Evolutionary conservation across 148 eudicot species (phyloP), one percentile per base, ranked within the genome.

Genomic region (Mesembryanthemum crystallinum): DNA sequence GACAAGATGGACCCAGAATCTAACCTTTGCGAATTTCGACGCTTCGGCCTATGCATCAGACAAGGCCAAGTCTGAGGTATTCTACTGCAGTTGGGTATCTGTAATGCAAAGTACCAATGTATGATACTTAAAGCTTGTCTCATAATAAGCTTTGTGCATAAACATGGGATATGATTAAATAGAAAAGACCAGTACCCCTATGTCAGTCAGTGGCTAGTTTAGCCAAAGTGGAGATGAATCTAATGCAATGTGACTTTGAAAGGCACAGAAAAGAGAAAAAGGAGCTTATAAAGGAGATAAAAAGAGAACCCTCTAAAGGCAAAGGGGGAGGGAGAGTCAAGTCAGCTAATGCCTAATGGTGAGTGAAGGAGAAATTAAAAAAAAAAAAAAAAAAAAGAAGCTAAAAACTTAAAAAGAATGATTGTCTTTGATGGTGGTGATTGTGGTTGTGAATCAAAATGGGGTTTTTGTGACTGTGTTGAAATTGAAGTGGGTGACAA

Each of bases 401-500:
- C 45, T 42, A 47, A 47, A 28, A 63, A 18, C 39, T 35, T 35
- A 49, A 43, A 61, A 20, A 67, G 47, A 29, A 73, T 29, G 25
- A 23, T 69, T 45, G 67, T 54, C 32, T 52, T 73, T 64, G 52
- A 62, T 52, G 72, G 42, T 69, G 69, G 52, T 32, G 71, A 64
- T 37, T 43, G 62, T 12, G 20, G 65, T 23, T 29, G 28, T 51
- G 27, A 37, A 28, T 55, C 27, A 24, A n/a, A 71, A 35, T 35
- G 52, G 73, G 25, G 60, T 42, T 58, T 54, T 17, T 45, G 62
- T 24, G 55, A n/a, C n/a, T n/a, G n/a, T n/a, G n/a, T n/a, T n/a
- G n/a, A n/a, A n/a, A n/a, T 68, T 62, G 37, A 42, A 84, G 88
- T 86, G 92, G 91, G 86, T 86, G 89, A 78, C 88, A 86, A 15